Conservation (phyloP, 345 rosid genomes). For the Hibiscus mutabilis region DNA sequence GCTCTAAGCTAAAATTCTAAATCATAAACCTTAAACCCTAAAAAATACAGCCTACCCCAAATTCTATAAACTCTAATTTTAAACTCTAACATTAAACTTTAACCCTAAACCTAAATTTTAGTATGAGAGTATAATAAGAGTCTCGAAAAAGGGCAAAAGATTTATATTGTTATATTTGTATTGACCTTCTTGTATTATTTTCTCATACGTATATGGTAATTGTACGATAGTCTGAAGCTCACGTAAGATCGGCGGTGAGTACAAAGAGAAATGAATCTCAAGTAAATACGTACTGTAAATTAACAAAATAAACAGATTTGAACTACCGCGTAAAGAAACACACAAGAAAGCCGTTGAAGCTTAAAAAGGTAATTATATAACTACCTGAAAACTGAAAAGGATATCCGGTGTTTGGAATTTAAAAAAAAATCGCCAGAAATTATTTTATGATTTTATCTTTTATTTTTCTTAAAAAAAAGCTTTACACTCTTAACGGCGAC, state of each 20-base stretch:
- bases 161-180: no score
- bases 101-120: no score
- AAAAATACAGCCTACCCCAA: no score
- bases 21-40: no score
- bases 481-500: constrained; percentile 8
- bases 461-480: neutral
- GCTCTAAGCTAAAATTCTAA: no score
- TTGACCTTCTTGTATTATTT: no score
- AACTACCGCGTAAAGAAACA: neutral
- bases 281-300: neutral
- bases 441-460: neutral
- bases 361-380: neutral
- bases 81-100: no score
- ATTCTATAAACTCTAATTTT: no score
- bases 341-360: neutral
- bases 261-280: neutral
- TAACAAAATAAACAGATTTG: neutral
- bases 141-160: no score
- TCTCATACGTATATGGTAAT: neutral
- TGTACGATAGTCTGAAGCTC: neutral
- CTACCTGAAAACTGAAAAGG: neutral
- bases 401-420: neutral
- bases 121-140: no score
- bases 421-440: neutral
- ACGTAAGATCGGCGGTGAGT: neutral